Evolutionary conservation across 1,284 basidiomycete genomes (phyloP).

Genomic region (Puccinia hordei): DNA sequence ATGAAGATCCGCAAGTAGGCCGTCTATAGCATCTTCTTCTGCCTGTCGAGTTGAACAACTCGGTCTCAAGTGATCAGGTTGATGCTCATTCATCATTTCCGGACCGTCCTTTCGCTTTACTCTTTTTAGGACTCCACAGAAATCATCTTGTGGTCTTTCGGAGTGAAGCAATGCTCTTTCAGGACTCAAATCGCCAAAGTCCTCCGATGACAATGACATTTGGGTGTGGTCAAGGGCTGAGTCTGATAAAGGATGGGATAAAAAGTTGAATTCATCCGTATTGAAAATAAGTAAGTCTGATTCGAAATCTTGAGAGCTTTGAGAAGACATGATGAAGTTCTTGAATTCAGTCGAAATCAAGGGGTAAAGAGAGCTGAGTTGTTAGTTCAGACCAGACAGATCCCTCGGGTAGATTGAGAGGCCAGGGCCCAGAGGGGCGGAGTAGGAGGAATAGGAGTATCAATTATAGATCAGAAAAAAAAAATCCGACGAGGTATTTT

Average conservation of each 20-base stretch:
- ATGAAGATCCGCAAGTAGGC: constrained; percentile 26
- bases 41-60: constrained; percentile 10
- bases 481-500: background rate
- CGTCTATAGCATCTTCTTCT: constrained; percentile 37
- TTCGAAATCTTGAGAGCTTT: constrained; percentile 6
- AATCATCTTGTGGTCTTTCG: constrained; percentile 8
- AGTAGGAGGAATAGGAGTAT: constrained; percentile 17
- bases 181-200: constrained; percentile 9
- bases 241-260: constrained; percentile 12
- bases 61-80: constrained; percentile 8
- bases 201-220: constrained; percentile 23
- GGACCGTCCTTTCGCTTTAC: constrained; percentile 3
- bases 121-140: background rate
- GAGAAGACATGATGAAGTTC: constrained; percentile 16
- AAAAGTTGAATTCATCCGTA: constrained; percentile 23
- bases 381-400: background rate
- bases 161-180: constrained; percentile 21
- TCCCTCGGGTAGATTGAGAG: constrained; percentile 26
- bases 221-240: constrained; percentile 9
- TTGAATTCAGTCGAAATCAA: too few species aligned
- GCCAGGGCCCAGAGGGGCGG: constrained; percentile 19
- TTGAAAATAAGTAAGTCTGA: constrained; percentile 29
- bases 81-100: background rate
- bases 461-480: background rate
- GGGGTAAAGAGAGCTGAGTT: background rate